Evolutionary conservation across 164 flowering plant genomes (phyloP).

Genomic region (Stephania japonica): DNA sequence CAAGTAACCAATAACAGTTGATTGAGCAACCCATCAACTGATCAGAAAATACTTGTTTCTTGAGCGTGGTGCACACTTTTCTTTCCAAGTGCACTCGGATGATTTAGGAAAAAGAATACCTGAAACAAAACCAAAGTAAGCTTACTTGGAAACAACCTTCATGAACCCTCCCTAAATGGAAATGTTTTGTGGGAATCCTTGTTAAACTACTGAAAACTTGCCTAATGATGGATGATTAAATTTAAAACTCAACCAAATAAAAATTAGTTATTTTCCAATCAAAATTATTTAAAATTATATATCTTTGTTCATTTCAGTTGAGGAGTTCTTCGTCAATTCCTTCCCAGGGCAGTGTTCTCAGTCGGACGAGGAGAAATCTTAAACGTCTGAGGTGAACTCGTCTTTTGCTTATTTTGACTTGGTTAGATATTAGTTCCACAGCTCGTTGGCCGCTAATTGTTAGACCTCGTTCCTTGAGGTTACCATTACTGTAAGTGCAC

Average conservation of each 20-base stretch:
- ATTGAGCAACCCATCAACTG: neutral
- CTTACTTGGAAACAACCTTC: too few species aligned
- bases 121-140: too few species aligned
- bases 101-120: too few species aligned
- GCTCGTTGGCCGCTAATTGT: neutral
- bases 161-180: too few species aligned
- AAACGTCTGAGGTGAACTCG: constrained; percentile 10
- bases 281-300: too few species aligned
- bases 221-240: neutral
- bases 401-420: neutral
- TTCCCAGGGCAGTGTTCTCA: constrained; percentile 50
- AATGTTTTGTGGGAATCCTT: too few species aligned
- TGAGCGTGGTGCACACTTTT: neutral
- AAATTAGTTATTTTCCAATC: neutral
- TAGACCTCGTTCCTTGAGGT: neutral
- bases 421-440: neutral
- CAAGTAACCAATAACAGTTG: neutral
- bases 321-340: constrained; percentile 82
- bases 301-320: constrained; percentile 37
- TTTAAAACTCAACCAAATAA: neutral
- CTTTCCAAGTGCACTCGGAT: neutral
- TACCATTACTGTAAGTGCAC: neutral
- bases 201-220: neutral
- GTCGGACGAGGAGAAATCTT: constrained; percentile 37
- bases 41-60: neutral